A percentile compares a stretch with the other conserved stretches of the same genome.
phyloP scores from a whole-genome alignment of 495 filamentous ascomycete species.

The Tuber melanosporum region DNA sequence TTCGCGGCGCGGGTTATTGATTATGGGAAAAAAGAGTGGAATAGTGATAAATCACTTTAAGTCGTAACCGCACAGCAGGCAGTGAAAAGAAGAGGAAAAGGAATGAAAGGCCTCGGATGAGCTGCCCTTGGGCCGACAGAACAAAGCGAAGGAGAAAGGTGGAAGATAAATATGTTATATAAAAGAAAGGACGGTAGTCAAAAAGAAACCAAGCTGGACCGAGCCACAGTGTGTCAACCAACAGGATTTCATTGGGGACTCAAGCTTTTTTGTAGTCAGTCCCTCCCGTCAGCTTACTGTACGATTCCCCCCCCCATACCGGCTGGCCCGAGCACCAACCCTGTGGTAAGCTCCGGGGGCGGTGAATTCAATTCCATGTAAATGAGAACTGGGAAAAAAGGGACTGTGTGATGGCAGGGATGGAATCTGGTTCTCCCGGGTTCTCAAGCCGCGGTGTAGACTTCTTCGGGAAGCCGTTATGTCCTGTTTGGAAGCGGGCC shows the following conservation, averaged over 20 bases:
- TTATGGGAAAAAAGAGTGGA: neutral
- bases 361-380: neutral
- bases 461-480: neutral
- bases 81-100: neutral
- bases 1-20: neutral
- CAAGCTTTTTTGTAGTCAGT: slow-evolving; percentile 2
- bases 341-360: neutral
- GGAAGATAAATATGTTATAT: neutral
- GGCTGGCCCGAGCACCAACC: neutral
- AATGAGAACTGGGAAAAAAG: neutral
- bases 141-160: neutral
- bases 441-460: neutral
- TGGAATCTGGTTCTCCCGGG: neutral
- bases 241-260: neutral
- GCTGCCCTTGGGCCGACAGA: neutral
- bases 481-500: neutral
- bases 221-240: slow-evolving; percentile 4
- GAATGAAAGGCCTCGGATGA: neutral
- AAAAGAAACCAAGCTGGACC: slow-evolving; percentile 5
- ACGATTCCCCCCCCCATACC: neutral
- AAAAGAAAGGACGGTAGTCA: slow-evolving; percentile 5
- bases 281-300: neutral
- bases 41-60: slow-evolving; percentile 7
- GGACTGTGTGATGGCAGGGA: neutral
- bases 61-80: neutral